Base-by-base conservation (phyloP, 306 rosid species). In the Rosa persica region DNA sequence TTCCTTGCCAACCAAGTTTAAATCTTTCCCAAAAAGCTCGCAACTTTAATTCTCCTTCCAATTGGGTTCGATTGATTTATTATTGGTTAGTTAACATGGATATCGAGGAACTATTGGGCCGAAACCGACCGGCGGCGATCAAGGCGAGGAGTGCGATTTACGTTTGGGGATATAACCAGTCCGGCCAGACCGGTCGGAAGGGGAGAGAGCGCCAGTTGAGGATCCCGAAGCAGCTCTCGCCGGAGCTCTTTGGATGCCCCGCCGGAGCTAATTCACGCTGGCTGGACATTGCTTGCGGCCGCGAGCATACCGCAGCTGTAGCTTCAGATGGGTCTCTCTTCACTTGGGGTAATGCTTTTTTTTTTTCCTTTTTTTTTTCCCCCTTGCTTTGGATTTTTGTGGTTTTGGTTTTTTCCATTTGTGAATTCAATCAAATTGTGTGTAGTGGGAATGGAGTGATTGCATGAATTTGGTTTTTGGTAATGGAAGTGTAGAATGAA, bases 111-210 rank as follows among this genome's bases (percentile, higher is more conserved):
- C 70, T 92, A 22, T 85, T 92, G 8, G 97, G 92, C 74, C 81
- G 78, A 12, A 81, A 27, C 12, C 82, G 58, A 68, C 87, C 92
- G 0, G 75, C 36, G 47, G 85, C 62, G 66, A 73, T 87, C 42
- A 83, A 97, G 30, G 88, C 87, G 67, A 92, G 86, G 90, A 90
- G 97, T 82, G 98, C 97, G 44, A 89, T 94, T 79, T 92, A 90
- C 85, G 97, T 88, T 30, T 94, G 98, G 98, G 98, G 98, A 8
- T 94, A 94, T 75, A 94, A 94, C 79, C 94, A 94, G 64, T 90
- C 97, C 0, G 97, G 98, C 46, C 98, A 92, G 84, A 94, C 97
- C 8, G 98, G 96, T 6, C 88, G 98, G 84, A 86, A 82, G 42
- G 94, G 93, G 52, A 78, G 87, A 73, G 92, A 85, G 40, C 84